phyloP scores from a whole-genome alignment of 352 stramenopile genomes.

The Phytopythium litorale region DNA sequence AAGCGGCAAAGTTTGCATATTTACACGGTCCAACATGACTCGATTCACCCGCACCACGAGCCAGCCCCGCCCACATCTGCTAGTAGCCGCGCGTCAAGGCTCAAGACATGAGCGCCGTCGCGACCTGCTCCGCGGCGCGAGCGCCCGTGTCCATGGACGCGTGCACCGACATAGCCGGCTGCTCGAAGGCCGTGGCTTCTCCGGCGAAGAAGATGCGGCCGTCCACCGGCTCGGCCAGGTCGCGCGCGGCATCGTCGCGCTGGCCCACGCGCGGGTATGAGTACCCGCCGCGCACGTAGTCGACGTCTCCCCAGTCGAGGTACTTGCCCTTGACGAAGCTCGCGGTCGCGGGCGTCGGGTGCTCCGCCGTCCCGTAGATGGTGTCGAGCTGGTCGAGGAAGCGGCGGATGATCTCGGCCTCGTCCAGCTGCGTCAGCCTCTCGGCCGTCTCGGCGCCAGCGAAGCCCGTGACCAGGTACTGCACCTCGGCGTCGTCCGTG shows the following conservation, averaged over 20 bases:
- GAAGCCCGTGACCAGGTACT: slow-evolving; percentile 77
- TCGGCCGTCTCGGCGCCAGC: slow-evolving; percentile 68
- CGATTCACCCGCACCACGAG: background rate
- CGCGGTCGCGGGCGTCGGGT: slow-evolving; percentile 46
- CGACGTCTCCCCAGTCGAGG: slow-evolving; percentile 72
- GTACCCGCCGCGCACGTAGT: slow-evolving; percentile 69
- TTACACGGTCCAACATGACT: slow-evolving; percentile 4
- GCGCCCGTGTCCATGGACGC: slow-evolving; percentile 76
- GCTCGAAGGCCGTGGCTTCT: slow-evolving; percentile 76
- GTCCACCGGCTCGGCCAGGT: slow-evolving; percentile 60
- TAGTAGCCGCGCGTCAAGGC: too few species aligned
- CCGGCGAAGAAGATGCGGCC: slow-evolving; percentile 77
- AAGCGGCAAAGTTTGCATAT: slow-evolving; percentile 3
- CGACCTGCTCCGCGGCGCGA: slow-evolving; percentile 56
- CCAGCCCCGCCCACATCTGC: background rate
- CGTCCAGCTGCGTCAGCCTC: slow-evolving; percentile 30
- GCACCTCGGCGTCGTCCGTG: slow-evolving; percentile 16
- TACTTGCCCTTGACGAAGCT: slow-evolving; percentile 74
- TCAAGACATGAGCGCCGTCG: slow-evolving; percentile 21
- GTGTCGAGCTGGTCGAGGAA: slow-evolving; percentile 73
- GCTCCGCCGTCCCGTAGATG: slow-evolving; percentile 64
- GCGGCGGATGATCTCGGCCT: slow-evolving; percentile 49
- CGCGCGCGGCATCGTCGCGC: slow-evolving; percentile 45
- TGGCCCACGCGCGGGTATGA: slow-evolving; percentile 73
- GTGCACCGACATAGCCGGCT: slow-evolving; percentile 81